phyloP scores from a whole-genome alignment of 352 stramenopile species.

The Phytophthora parvispora region DNA sequence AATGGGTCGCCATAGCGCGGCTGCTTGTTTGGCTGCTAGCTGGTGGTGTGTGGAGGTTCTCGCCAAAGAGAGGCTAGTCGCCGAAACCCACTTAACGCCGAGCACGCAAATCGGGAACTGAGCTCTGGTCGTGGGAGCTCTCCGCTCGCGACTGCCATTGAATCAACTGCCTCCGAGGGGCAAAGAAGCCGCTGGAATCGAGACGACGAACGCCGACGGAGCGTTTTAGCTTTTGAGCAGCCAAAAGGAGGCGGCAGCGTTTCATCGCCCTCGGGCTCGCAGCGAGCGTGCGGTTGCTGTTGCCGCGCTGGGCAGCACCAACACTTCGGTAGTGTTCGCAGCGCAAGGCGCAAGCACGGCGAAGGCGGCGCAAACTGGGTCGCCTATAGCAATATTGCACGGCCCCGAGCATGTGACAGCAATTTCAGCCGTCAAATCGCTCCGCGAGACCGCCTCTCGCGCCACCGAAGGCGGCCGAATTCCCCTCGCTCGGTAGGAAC shows the following conservation, averaged over 20 bases:
- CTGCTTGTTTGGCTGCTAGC: too few species aligned
- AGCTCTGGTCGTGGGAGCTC: background rate
- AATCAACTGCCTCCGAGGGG: background rate
- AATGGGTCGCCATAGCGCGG: slow-evolving; percentile 8
- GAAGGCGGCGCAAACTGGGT: too few species aligned
- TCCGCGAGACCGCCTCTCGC: slow-evolving; percentile 6
- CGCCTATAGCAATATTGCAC: too few species aligned
- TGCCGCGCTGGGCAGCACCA: background rate
- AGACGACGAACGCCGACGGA: slow-evolving; percentile 14
- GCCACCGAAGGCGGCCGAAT: slow-evolving; percentile 21
- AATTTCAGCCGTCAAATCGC: slow-evolving; percentile 4
- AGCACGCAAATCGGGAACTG: slow-evolving; percentile 38
- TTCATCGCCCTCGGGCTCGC: slow-evolving; percentile 2
- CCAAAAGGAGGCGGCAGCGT: background rate
- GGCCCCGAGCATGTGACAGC: slow-evolving; percentile 1
- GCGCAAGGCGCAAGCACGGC: background rate
- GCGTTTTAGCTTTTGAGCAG: slow-evolving; percentile 8
- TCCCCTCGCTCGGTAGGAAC: slow-evolving; percentile 1
- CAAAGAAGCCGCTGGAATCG: slow-evolving; percentile 37
- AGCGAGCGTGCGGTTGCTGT: background rate
- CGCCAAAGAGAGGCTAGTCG: too few species aligned
- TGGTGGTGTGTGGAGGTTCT: too few species aligned
- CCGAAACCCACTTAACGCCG: slow-evolving; percentile 3
- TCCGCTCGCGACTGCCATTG: background rate
- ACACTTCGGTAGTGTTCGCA: slow-evolving; percentile 18